Evolutionary conservation across 2,329 filamentous ascomycete species (phyloP), one percentile per base, ranked within the genome.

Genomic region (Aspergillus luchuensis): DNA sequence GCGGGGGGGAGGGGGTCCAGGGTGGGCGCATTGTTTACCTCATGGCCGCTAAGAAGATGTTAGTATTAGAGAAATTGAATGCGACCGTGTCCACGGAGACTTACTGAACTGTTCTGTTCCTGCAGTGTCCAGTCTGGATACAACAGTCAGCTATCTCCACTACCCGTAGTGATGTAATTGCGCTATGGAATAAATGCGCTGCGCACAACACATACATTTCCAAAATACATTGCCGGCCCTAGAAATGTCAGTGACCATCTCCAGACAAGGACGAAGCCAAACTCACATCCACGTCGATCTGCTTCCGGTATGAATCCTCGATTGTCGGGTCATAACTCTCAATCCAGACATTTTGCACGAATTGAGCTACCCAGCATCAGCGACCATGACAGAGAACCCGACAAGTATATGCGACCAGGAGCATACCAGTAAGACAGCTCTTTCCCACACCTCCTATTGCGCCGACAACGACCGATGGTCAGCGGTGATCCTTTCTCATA

Each of bases 301-400:
- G 90, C 80, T 94, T 94, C 69, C 91, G 86, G 76, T 94, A 94
- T 61, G 91, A 93, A 77, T 94, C 91, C 78, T 94, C 91, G 76
- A 94, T 94, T 64, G 91, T 94, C 47, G 91, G 91, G 78, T 94
- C 91, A 75, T 94, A 94, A 75, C 89, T 91, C 77, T 96, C 92
- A 74, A 96, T 94, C 91, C 92, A 96, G 70, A 96, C 90, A 79
- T 95, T 93, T 77, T 95, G 91, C 56, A 96, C 92, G 72, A 96
- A 96, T 82, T 96, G 92, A 71, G 92, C 92, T 92, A 71, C 25
- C 41, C 43, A 50, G 50, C n/a, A 60, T 66, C 38, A 67, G 63
- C 52, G 19, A 43, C 17, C 15, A 13, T 25, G 5, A 8, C 11
- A 17, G 23, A 17, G 10, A 21, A 23, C n/a, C 30, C 25, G 25